phyloP scores from a whole-genome alignment of 768 basidiomycete species.

The Artomyces pyxidatus region DNA sequence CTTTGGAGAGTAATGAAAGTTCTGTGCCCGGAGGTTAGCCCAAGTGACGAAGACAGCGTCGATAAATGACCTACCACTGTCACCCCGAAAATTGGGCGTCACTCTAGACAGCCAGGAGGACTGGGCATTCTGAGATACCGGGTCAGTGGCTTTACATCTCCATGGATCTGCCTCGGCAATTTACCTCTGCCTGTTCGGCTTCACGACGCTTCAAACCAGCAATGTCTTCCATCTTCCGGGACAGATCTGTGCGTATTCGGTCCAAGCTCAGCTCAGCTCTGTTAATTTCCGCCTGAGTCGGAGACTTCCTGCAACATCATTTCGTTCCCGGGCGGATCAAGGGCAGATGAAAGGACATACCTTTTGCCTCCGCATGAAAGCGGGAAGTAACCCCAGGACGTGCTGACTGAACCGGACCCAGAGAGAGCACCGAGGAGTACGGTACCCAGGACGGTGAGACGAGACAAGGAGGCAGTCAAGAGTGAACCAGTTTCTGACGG shows the following conservation, averaged over 20 bases:
- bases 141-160: neutral
- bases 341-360: constrained; percentile 13
- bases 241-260: constrained; percentile 53
- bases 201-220: constrained; percentile 21
- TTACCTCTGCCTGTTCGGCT: constrained; percentile 21
- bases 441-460: constrained; percentile 70
- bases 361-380: constrained; percentile 24
- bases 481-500: constrained; percentile 28
- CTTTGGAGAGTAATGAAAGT: constrained; percentile 9
- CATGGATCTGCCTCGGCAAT: neutral
- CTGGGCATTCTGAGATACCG: constrained; percentile 9
- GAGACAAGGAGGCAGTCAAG: constrained; percentile 36
- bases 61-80: constrained; percentile 23
- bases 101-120: constrained; percentile 42
- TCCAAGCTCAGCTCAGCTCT: constrained; percentile 50
- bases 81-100: constrained; percentile 41
- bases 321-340: neutral
- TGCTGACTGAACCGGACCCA: constrained; percentile 69
- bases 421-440: constrained; percentile 73
- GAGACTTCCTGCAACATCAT: constrained; percentile 23
- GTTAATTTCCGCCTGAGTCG: constrained; percentile 45
- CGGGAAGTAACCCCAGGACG: constrained; percentile 55
- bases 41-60: neutral
- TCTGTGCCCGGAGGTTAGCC: constrained; percentile 12
- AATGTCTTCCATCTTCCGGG: constrained; percentile 27